Evolutionary conservation across 192 early-diverging fungal genomes (phyloP).

Genomic region (Coemansia sp.): DNA sequence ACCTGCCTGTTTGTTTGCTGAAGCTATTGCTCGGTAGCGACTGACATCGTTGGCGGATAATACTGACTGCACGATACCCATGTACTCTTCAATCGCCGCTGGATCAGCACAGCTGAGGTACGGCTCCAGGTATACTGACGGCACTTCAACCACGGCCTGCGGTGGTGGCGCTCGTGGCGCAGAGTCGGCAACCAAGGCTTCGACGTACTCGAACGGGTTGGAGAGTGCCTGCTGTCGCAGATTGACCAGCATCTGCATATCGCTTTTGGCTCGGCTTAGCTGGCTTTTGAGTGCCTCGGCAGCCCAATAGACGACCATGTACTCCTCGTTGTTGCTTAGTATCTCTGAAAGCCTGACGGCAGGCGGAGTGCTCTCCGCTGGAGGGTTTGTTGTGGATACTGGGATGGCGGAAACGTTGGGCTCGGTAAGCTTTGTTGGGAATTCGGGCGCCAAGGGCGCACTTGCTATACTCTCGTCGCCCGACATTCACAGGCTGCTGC

Average conservation of each 20-base stretch:
- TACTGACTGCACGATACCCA: slow-evolving; percentile 7
- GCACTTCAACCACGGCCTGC: slow-evolving; percentile 43
- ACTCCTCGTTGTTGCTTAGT: slow-evolving; percentile 49
- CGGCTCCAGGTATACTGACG: slow-evolving; percentile 28
- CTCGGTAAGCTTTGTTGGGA: slow-evolving; percentile 5
- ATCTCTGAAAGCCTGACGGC: slow-evolving; percentile 11
- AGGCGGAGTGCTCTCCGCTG: slow-evolving; percentile 9
- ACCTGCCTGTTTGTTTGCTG: background rate
- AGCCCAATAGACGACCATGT: slow-evolving; percentile 47
- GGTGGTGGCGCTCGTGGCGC: slow-evolving; percentile 27
- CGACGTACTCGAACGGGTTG: slow-evolving; percentile 37
- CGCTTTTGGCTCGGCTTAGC: slow-evolving; percentile 43
- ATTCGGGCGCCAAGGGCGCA: slow-evolving; percentile 1
- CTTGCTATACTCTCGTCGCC: slow-evolving; percentile 27
- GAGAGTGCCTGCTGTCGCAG: slow-evolving; percentile 34
- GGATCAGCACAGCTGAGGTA: slow-evolving; percentile 34
- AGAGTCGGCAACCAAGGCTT: slow-evolving; percentile 22
- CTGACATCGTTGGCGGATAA: background rate
- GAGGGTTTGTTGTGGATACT: background rate
- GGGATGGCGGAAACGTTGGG: background rate
- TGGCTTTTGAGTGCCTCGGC: slow-evolving; percentile 48
- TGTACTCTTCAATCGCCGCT: slow-evolving; percentile 16
- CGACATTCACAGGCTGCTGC: slow-evolving; percentile 13
- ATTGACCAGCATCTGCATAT: slow-evolving; percentile 35
- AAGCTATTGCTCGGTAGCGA: background rate